Base-by-base conservation (phyloP, 2,329 filamentous ascomycete species). In the Aulographum hederae region DNA sequence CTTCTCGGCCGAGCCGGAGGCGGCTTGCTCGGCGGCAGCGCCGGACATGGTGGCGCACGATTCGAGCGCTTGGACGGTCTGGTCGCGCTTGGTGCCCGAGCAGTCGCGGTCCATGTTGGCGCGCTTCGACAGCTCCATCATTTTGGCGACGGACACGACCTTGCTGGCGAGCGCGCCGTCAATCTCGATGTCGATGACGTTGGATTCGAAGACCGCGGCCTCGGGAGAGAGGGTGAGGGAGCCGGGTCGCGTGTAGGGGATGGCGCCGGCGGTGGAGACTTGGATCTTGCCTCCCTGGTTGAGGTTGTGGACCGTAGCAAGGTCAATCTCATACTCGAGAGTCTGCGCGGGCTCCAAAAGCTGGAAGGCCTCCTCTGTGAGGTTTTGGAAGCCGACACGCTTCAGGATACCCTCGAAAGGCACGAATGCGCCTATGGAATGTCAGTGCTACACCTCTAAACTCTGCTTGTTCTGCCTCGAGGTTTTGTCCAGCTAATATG, bases 131-230 rank as follows among this genome's bases (percentile, higher is more conserved):
- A n/a, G n/a, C 26, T 51, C 44, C 37, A 56, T 43, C 37, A 46
- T 37, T 8, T 28, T n/a, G 32, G 67, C 63, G 10, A 61, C 51
- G 11, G 58, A 56, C 39, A 60, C 55, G 30, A 62, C 57, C 21
- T 59, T 54, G 28, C 59, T 58, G 6, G 73, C 72, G 30, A 61
- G 46, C 8, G 51, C 52, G 13, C 65, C 70, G 38, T 78, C 63
- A 26, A 79, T 57, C 4, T 59, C 50, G 37, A 73, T 56, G 32
- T 57, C 58, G 30, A 78, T 50, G 12, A 58, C 56, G 52, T 78
- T 77, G 44, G 67, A 71, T 32, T 58, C 52, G 52, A 65, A 78
- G 8, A 61, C 47, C 2, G 76, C 47, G 28, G 60, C 6, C 18
- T 10, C 61, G 8, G 66, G 69, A 6, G 61, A 48, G 21, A 78